Base-by-base conservation (phyloP, 2,329 filamentous ascomycete genomes). In the Trichoderma sp. region DNA sequence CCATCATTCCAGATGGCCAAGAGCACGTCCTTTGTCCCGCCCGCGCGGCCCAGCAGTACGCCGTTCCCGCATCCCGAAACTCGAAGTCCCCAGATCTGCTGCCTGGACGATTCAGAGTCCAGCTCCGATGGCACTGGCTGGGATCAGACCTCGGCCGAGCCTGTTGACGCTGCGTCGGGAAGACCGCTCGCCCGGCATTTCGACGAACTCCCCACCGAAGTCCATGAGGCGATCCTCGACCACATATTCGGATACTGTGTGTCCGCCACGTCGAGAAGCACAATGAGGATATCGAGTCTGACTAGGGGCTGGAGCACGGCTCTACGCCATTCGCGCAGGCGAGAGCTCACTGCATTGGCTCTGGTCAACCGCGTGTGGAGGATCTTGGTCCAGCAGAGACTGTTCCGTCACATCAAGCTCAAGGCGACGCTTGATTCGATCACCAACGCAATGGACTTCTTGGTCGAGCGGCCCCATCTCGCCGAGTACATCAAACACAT, bases 401-500 rank as follows among this genome's bases (percentile, higher is more conserved):
- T 93, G 2, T 93, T 91, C 76, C 83, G 90, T 48, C 89, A 91
- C 74, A 85, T 92, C 77, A 91, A 92, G 76, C 79, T 92, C 70
- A 90, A 91, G 77, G 90, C 88, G 0, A 91, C 88, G 0, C 78
- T 84, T 44, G 81, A 84, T n/a, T 88, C 84, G 17, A 77, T 91
- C 47, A 78, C 83, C 48, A 81, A 86, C 55, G 85, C 88, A 7
- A 79, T 84, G 68, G 68, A 78, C 41, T 91, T 89, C 79, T 90
- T 92, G 69, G 74, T 78, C 17, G 69, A 76, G 10, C 82, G 87
- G 66, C 78, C 82, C 30, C 85, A 90, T 71, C 82, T 92, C 6
- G 82, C 84, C 21, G 70, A 77, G 9, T 86, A 91, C 69, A 86
- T 92, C 66, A 88, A 87, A 69, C 90, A 92, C 71, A 83, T 92